These are phyloP conservation scores for Naganishia friedmannii DNA, from an alignment of 768 basidiomycete species.

Conservation along the genomic window DNA sequence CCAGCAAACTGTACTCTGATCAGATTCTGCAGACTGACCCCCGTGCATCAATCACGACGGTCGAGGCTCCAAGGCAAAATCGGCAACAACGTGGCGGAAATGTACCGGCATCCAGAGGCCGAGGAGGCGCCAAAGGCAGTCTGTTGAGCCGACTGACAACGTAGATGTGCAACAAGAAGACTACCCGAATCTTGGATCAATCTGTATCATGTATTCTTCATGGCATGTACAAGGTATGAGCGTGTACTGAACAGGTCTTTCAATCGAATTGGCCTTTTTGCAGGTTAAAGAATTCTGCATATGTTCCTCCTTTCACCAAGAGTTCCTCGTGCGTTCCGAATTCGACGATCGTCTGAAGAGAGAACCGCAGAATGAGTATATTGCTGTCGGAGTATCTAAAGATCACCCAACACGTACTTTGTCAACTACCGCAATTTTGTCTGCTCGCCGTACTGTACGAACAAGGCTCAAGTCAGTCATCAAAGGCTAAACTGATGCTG, in stretches of 20 bases:
- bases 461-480: neutral
- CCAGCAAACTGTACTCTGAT: conserved; percentile 82
- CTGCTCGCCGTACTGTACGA: conserved; percentile 38
- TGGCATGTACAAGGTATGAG: conserved; percentile 2
- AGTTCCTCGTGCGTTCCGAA: conserved; percentile 47
- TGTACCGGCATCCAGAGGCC: neutral
- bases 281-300: conserved; percentile 44
- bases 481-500: neutral
- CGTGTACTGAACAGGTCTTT: neutral
- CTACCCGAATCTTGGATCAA: neutral
- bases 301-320: conserved; percentile 39
- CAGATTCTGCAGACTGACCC: conserved; percentile 57
- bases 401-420: conserved; percentile 23
- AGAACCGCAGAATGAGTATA: neutral
- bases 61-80: conserved; percentile 29
- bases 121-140: conserved; percentile 6
- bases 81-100: conserved; percentile 2
- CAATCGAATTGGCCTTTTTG: conserved; percentile 30
- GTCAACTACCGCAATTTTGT: conserved; percentile 48
- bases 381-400: neutral
- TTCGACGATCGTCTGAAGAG: conserved; percentile 40
- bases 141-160: conserved; percentile 2
- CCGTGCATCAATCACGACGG: conserved; percentile 38
- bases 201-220: neutral
- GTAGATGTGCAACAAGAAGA: neutral